A percentile compares a stretch with the other conserved stretches of the same genome.
These are phyloP conservation scores for Poa annua DNA, from an alignment of 176 grass and related monocot species.

Conservation along the genomic window DNA sequence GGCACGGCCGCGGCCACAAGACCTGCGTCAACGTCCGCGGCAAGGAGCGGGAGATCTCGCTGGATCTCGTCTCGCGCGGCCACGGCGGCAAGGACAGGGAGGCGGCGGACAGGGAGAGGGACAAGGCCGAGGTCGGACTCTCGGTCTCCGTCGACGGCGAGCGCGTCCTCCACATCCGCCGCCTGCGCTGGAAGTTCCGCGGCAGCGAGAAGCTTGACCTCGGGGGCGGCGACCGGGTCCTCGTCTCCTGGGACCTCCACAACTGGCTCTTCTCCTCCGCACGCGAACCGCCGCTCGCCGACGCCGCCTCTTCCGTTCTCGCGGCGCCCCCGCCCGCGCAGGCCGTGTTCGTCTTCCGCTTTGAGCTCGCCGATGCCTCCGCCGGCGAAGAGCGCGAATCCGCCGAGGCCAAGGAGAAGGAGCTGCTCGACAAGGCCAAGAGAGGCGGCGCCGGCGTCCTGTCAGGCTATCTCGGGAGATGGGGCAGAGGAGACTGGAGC, in stretches of 20 bases:
- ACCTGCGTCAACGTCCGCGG: slow-evolving; percentile 75
- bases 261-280: slow-evolving; percentile 85
- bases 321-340: slow-evolving; percentile 38
- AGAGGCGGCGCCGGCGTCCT: slow-evolving; percentile 29
- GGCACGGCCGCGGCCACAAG: slow-evolving; percentile 43
- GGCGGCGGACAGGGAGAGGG: slow-evolving; percentile 14
- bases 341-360: slow-evolving; percentile 88
- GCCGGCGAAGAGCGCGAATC: slow-evolving; percentile 29
- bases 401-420: slow-evolving; percentile 38
- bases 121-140: slow-evolving; percentile 64
- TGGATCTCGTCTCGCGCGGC: slow-evolving; percentile 63
- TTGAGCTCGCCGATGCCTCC: slow-evolving; percentile 46
- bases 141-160: slow-evolving; percentile 70
- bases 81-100: slow-evolving; percentile 28
- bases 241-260: slow-evolving; percentile 89
- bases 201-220: slow-evolving; percentile 80
- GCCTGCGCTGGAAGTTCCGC: slow-evolving; percentile 91
- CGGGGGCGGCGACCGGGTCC: slow-evolving; percentile 61
- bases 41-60: slow-evolving; percentile 75
- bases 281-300: slow-evolving; percentile 32
- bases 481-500: slow-evolving; percentile 68
- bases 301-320: slow-evolving; percentile 26
- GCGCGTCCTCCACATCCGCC: slow-evolving; percentile 68
- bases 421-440: slow-evolving; percentile 39
- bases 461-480: slow-evolving; percentile 44